Evolutionary conservation across 2,329 filamentous ascomycete genomes (phyloP).

Genomic region (Neurospora crassa): DNA sequence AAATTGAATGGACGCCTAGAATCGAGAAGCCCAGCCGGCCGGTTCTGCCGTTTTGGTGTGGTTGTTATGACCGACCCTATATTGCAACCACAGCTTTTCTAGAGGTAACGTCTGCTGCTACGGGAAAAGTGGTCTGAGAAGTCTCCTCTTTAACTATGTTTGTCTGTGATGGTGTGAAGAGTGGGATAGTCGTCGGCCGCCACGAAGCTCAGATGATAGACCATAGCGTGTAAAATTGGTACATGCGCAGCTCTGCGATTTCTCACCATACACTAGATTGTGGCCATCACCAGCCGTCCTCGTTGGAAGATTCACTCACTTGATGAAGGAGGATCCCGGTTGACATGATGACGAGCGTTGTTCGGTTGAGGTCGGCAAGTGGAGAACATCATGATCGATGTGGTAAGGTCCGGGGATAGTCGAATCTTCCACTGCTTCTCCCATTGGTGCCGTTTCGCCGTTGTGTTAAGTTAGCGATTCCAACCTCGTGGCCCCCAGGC

Average conservation of each 20-base stretch:
- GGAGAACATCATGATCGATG: background rate
- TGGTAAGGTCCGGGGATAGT: background rate
- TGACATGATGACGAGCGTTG: background rate
- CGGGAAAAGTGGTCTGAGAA: background rate
- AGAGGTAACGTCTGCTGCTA: background rate
- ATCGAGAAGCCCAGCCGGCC: conserved; percentile 9
- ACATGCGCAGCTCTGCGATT: background rate
- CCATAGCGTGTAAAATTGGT: background rate
- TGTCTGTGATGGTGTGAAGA: background rate
- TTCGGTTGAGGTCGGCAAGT: background rate
- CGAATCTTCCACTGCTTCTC: background rate
- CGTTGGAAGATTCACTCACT: background rate
- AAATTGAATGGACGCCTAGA: background rate
- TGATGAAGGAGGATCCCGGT: background rate
- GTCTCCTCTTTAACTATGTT: background rate
- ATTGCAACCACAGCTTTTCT: conserved; percentile 16
- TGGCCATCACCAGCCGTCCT: background rate
- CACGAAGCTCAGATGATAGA: background rate
- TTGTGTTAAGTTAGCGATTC: background rate
- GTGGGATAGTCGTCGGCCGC: background rate
- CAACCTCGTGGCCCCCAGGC: background rate
- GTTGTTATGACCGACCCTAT: conserved; percentile 9
- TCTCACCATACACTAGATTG: background rate
- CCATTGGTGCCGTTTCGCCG: background rate
- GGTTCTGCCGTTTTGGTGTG: conserved; percentile 9